Conservation (phyloP, 768 basidiomycete species). For the Amanita molliuscula region DNA sequence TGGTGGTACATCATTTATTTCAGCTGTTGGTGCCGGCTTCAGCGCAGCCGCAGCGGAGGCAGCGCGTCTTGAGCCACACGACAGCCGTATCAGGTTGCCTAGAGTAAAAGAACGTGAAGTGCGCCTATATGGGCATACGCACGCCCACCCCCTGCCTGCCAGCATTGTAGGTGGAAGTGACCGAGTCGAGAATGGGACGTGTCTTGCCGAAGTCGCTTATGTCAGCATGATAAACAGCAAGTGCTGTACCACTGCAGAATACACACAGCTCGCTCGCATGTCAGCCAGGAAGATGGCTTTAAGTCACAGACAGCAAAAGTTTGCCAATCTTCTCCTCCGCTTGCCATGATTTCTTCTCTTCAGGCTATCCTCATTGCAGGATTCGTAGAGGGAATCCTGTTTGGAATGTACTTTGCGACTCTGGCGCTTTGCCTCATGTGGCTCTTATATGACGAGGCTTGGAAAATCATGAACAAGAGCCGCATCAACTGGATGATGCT, state of each 20-base stretch:
- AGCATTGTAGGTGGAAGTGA: conserved; percentile 2
- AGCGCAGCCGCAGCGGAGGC: conserved; percentile 37
- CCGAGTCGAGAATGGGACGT: not conserved
- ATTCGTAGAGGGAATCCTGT: not conserved
- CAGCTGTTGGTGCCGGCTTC: conserved; percentile 19
- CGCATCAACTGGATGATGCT: not conserved
- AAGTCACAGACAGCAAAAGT: not conserved
- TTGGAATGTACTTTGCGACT: not conserved
- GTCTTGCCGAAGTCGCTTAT: not conserved
- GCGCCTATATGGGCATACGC: conserved; percentile 7
- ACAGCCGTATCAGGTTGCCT: not conserved
- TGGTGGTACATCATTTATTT: conserved; percentile 12
- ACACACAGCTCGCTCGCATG: not conserved
- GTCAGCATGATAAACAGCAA: not conserved
- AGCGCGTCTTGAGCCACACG: conserved; percentile 18
- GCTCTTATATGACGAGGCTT: not conserved
- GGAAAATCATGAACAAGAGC: not conserved
- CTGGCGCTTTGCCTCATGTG: not conserved
- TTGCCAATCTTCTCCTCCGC: no score
- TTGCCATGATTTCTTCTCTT: not conserved
- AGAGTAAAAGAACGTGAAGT: not conserved
- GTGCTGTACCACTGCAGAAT: not conserved
- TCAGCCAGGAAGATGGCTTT: not conserved
- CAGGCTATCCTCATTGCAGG: not conserved
- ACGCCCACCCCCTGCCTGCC: conserved; percentile 12